phyloP scores from a whole-genome alignment of 2,329 filamentous ascomycete species.

The Colletotrichum magnum region DNA sequence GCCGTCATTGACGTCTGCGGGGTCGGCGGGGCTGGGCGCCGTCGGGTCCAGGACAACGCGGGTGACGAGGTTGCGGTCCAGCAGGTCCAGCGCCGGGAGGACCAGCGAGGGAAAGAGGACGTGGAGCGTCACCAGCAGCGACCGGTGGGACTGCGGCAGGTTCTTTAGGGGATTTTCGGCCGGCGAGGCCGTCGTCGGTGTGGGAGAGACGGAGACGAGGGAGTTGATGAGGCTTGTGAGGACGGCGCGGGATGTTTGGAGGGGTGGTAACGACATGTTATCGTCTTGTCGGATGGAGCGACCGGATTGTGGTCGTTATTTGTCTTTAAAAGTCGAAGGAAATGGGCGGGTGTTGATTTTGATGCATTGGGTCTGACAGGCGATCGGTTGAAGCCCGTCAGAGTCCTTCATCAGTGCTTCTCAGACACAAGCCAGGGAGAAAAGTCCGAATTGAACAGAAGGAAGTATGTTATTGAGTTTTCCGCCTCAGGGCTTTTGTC shows the following conservation, averaged over 20 bases:
- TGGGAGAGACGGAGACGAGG: conserved; percentile 49
- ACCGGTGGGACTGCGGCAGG: conserved; percentile 58
- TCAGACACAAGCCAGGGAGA: background rate
- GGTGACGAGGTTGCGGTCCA: conserved; percentile 83
- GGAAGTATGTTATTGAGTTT: conserved; percentile 30
- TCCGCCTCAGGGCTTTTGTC: conserved; percentile 40
- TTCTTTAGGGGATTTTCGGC: conserved; percentile 39
- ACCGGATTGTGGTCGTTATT: background rate
- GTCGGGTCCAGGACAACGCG: conserved; percentile 56
- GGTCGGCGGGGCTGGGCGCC: conserved; percentile 2
- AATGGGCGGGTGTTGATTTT: no score
- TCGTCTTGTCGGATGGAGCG: background rate
- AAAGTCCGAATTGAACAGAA: conserved; percentile 11
- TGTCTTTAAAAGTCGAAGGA: no score
- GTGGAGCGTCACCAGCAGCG: conserved; percentile 83
- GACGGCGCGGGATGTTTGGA: conserved; percentile 57
- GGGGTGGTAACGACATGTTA: conserved; percentile 12
- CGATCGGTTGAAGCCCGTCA: no score
- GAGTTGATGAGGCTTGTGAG: conserved; percentile 64
- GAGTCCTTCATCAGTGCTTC: no score
- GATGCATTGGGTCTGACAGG: no score
- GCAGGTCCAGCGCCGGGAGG: conserved; percentile 87
- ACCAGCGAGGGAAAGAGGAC: conserved; percentile 86
- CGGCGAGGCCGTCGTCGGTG: conserved; percentile 3
- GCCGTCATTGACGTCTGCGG: conserved; percentile 18